A percentile compares a stretch with the other conserved stretches of the same genome.
Evolutionary conservation across 2,329 filamentous ascomycete species (phyloP).

Genomic region (Diaporthe batatas): DNA sequence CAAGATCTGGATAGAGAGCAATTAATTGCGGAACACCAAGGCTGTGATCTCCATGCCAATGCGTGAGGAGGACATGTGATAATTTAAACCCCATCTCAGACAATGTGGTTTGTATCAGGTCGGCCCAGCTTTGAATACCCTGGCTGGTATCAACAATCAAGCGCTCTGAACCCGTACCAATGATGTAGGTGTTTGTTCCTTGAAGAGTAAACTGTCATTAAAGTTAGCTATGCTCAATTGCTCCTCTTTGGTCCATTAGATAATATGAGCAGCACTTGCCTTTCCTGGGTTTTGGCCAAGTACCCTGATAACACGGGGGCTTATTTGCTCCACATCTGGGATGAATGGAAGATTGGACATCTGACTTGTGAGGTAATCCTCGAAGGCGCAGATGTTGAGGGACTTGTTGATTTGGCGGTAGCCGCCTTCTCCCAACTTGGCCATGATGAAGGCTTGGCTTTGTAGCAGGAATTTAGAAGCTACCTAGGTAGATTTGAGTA

Average conservation of each 20-base stretch:
- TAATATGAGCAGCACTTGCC: constrained; percentile 44
- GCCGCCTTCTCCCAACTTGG: constrained; percentile 13
- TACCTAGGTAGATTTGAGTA: background rate
- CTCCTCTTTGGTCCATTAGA: background rate
- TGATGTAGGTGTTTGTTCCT: constrained; percentile 84
- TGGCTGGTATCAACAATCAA: constrained; percentile 81
- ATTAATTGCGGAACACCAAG: constrained; percentile 73
- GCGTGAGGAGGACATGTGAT: constrained; percentile 71
- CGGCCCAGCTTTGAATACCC: constrained; percentile 72
- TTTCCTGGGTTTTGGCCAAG: constrained; percentile 60
- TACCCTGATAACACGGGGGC: constrained; percentile 56
- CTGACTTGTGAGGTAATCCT: background rate
- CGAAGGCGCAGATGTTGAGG: too few species aligned
- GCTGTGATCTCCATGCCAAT: constrained; percentile 82
- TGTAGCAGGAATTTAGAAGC: background rate
- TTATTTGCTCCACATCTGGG: constrained; percentile 53
- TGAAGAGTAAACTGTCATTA: constrained; percentile 58
- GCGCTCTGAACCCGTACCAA: constrained; percentile 68
- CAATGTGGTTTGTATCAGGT: constrained; percentile 52
- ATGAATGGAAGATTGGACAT: constrained; percentile 52
- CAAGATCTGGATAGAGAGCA: constrained; percentile 54
- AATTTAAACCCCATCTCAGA: constrained; percentile 48
- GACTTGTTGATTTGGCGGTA: too few species aligned
- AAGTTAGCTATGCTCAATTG: constrained; percentile 3
- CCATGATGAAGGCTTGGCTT: constrained; percentile 14